Evolutionary conservation across 345 rosid genomes (phyloP), one percentile per base, ranked within the genome.

Genomic region (Euphorbia tirucalli): DNA sequence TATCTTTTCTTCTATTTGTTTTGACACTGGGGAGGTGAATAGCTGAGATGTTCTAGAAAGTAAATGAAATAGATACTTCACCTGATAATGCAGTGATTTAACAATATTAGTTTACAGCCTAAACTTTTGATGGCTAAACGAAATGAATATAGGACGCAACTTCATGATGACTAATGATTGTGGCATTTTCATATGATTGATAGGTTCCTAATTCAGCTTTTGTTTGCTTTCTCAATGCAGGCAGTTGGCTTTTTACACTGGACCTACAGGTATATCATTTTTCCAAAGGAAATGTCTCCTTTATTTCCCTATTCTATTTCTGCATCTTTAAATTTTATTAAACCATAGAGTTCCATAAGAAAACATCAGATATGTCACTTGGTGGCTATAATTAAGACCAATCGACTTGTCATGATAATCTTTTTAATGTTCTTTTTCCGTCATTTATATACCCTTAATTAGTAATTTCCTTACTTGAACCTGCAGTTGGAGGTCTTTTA

Each of bases 401-500:
- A 43, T 61, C 24, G 22, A 57, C 59, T 65, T 37, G 66, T 35
- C 4, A 49, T 27, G 48, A 5, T 13, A 25, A 65, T 44, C 11
- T 44, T 65, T 65, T 46, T 5, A 9, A 22, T 22, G 32, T 14
- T 27, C 21, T 18, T 60, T 60, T 60, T 35, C 62, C 35, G 2
- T 14, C 18, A 35, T 55, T 55, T 55, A 18, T 24, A 14, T 30
- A 49, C 43, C 15, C 21, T 32, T 65, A 48, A 35, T 11, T 49
- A 3, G 22, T 25, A 31, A 37, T 61, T 14, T 67, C 37, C 49
- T 61, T 11, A 15, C 31, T 50, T 68, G 70, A 21, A 44, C 37
- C 80, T 68, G 77, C 77, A 86, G 87, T 83, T 76, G 85, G 85
- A 24, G 87, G 85, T 67, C 84, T 86, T 58, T 71, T 86, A 43